A percentile compares a stretch with the other conserved stretches of the same genome.
Conservation (phyloP, 768 basidiomycete genomes). For the Piloderma croceum region DNA sequence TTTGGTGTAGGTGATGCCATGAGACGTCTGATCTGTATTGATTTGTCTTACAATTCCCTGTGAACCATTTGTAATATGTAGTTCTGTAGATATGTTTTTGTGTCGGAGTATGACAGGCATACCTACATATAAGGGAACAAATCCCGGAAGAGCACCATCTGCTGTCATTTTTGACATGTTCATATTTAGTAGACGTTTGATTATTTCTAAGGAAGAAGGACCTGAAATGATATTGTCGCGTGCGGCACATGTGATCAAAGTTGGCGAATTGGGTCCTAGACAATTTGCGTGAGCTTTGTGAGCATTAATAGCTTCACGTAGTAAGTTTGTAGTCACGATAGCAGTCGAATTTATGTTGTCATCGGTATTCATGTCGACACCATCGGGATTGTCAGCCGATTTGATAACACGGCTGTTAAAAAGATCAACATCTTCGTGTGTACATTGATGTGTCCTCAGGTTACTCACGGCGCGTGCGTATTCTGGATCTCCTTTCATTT, state of each 20-base stretch:
- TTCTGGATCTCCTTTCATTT: no score
- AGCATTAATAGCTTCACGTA: no score
- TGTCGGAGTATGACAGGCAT: slow-evolving; percentile 26
- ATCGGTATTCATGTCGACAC: slow-evolving; percentile 9
- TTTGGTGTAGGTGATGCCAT: no score
- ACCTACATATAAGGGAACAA: slow-evolving; percentile 19
- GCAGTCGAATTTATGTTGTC: no score
- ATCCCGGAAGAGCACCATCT: no score
- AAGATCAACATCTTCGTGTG: no score
- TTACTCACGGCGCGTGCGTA: slow-evolving; percentile 20
- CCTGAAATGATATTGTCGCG: neutral
- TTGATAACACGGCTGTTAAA: no score
- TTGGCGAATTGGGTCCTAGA: no score
- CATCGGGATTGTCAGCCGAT: slow-evolving; percentile 4
- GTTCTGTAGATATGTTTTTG: slow-evolving; percentile 24
- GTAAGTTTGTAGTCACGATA: no score
- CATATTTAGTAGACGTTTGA: slow-evolving; percentile 2
- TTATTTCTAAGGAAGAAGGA: neutral
- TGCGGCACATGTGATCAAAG: no score
- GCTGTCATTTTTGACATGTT: slow-evolving; percentile 10
- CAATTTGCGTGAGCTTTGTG: no score
- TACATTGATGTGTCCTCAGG: slow-evolving; percentile 15
- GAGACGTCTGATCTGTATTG: no score
- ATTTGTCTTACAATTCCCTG: slow-evolving; percentile 19
- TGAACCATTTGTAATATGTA: slow-evolving; percentile 26